phyloP scores from a whole-genome alignment of 306 rosid genomes.

The Arachis hypogaea region DNA sequence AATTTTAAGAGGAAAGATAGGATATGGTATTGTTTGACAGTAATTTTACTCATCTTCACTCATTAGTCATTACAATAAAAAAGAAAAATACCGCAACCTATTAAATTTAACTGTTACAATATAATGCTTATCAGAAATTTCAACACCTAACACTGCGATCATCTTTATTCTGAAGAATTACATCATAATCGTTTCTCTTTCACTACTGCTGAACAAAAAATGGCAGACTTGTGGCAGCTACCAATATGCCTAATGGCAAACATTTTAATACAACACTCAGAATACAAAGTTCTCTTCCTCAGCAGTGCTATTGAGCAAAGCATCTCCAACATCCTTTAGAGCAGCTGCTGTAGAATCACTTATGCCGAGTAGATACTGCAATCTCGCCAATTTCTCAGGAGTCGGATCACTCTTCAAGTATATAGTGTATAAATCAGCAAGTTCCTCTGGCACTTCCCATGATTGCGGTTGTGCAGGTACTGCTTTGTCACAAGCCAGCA shows the following conservation, averaged over 20 bases:
- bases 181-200: neutral
- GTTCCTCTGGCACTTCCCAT: conserved; percentile 76
- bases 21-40: neutral
- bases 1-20: neutral
- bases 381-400: conserved; percentile 76
- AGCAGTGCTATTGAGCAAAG: conserved; percentile 47
- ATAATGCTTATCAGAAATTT: conserved; percentile 20
- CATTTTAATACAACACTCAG: conserved; percentile 41
- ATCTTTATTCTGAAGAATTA: conserved; percentile 24
- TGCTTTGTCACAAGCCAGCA: conserved; percentile 61
- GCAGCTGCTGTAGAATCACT: conserved; percentile 73
- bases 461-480: conserved; percentile 45
- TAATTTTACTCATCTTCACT: conserved; percentile 19
- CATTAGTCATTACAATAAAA: neutral
- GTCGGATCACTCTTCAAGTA: conserved; percentile 69
- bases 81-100: conserved; percentile 2
- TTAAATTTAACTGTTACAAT: conserved; percentile 18
- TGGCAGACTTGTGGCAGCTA: conserved; percentile 22
- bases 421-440: conserved; percentile 74
- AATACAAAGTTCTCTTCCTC: conserved; percentile 93
- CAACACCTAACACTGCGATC: conserved; percentile 37
- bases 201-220: conserved; percentile 9
- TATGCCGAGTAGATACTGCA: conserved; percentile 90
- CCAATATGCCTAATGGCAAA: conserved; percentile 44
- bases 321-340: conserved; percentile 71